Evolutionary conservation across 257 asterid genomes (phyloP), one percentile per base, ranked within the genome.

Genomic region (Mentha longifolia): DNA sequence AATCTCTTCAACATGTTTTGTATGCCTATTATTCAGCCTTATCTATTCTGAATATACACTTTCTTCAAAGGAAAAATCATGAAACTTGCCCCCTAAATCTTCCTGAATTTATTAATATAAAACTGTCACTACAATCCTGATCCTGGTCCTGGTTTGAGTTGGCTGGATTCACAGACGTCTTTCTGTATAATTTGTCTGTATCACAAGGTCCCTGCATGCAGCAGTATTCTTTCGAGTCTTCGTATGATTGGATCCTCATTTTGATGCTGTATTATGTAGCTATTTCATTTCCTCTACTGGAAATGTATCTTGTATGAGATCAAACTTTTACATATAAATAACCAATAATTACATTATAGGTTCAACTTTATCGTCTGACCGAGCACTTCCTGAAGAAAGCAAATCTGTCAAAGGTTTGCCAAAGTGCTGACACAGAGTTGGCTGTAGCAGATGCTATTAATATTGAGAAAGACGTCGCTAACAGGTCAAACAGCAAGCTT

Each of bases 371-470:
- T 88, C 98, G 96, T 80, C 82, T 95, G 59, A 73, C 96, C 0
- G 99, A 95, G 83, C 92, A 86, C 86, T 82, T 95, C 74, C 77
- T 95, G 81, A 85, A 83, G 81, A 92, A 85, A 79, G 83, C 92
- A 73, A 88, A 92, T 77, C 75, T 84, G 56, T 70, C 86, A 31
- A 78, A 74, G 35, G 81, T 84, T 62, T 55, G 74, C 75, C 85
- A 82, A 85, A 72, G 90, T 83, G 98, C 96, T 78, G 97, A 87
- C 78, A 87, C 90, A 60, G 99, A 95, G 84, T 78, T 95, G 81
- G 99, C 99, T 59, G 87, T 92, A 81, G 98, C 97, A 41, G 97
- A 95, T 80, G 99, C 99, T 5, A 78, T 88, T 46, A 95, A 89
- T 82, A 89, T 95, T 60, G 99, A 95, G 80, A 92, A 84, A 80